Conservation (phyloP, 345 rosid species). For the Conringia planisiliqua region DNA sequence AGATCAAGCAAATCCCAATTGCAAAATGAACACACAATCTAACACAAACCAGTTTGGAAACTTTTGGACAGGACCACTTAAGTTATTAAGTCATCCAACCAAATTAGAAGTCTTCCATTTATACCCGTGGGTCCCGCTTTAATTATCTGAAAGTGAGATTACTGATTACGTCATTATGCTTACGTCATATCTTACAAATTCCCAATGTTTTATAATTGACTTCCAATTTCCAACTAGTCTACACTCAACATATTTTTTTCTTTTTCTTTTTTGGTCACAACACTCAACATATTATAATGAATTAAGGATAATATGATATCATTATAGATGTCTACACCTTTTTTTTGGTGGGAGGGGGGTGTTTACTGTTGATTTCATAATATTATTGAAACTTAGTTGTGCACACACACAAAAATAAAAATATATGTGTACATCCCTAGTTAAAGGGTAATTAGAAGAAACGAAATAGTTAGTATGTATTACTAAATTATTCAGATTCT, state of each 20-base stretch:
- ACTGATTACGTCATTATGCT: constrained; percentile 14
- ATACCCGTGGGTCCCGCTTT: neutral
- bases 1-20: neutral
- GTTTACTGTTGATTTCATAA: neutral
- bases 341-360: no score
- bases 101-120: neutral
- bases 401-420: no score
- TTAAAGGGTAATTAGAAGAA: neutral
- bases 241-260: neutral
- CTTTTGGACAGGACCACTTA: neutral
- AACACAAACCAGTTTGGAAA: neutral
- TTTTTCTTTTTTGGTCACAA: no score
- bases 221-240: neutral
- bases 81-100: neutral
- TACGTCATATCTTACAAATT: neutral
- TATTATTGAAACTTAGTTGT: neutral
- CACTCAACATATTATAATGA: neutral
- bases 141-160: constrained; percentile 9
- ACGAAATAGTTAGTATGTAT: neutral
- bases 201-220: neutral
- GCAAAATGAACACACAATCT: neutral
- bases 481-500: neutral
- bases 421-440: no score
- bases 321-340: neutral
- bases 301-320: neutral